Evolutionary conservation across 257 asterid genomes (phyloP), one percentile per base, ranked within the genome.

Genomic region (Euphrasia confusa): DNA sequence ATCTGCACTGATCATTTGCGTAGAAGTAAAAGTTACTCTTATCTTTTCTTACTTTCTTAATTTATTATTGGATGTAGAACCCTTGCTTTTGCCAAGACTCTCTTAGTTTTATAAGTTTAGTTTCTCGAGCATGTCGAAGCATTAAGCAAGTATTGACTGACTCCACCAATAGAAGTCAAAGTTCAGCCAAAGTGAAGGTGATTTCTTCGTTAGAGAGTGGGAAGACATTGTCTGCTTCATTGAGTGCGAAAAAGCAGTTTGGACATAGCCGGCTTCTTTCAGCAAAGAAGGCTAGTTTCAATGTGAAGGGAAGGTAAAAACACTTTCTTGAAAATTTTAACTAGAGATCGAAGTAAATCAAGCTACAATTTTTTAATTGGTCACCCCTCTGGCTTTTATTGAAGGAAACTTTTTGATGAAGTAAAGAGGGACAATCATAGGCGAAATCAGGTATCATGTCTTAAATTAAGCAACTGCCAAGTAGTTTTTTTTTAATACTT

Each of bases 1-100:
- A 40, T 54, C 21, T 71, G 18, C 37, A 64, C 67, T 59, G 12
- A 47, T 35, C 32, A 17, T 57, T 10, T 68, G 48, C 21, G 53
- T 13, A 55, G 15, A 61, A 65, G 27, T 56, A 9, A 14, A 66
- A 47, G 12, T 45, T 52, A n/a, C 8, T 49, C 15, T 8, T 50
- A 17, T 18, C 9, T 48, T 55, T 61, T 71, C 40, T 49, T 67
- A 48, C 49, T 63, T 15, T 65, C 44, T 54, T 64, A 56, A 39
- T 65, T 15, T 65, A 15, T 26, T 40, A 21, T 21, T 72, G 35
- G 54, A 60, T 72, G 70, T 48, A 92, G 98, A 88, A 83, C 58
- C 85, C 95, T 61, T 62, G 26, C 50, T 71, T 84, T 76, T 92
- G 95, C 74, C 87, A 76, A 80, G 98, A 84, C 71, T 78, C 93